Base-by-base conservation (phyloP, 192 early-diverging fungal species). In the Mortierella claussenii region DNA sequence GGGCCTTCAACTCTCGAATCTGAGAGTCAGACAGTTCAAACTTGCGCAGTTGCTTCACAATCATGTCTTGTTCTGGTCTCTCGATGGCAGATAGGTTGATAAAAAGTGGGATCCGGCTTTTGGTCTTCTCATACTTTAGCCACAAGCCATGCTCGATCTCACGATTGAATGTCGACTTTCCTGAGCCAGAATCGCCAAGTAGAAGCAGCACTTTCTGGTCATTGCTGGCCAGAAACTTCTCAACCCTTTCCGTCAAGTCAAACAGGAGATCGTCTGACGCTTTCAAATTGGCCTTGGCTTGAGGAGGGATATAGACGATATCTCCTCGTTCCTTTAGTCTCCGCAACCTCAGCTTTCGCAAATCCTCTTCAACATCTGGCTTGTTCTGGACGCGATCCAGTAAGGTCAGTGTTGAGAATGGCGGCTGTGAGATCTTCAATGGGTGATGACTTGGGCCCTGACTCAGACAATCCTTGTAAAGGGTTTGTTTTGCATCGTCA, bases 81-180 rank as follows among this genome's bases (percentile, higher is more conserved):
- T 63, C 60, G 27, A 63, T 63, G 37, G 60, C 48, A 31, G 60
- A 31, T n/a, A 63, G 37, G 31, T 31, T 63, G 60, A 63, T 63
- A 18, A 11, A 23, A 12, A 63, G 34, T 43, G 60, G 60, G 23
- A 63, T 63, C 28, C 60, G 49, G 26, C 37, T 37, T 43, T 51
- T 43, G 44, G 15, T 21, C 42, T 63, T 61, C 33, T 61, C 21
- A n/a, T 63, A 52, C 17, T 42, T 31, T 43, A 15, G 12, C 60
- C 60, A 63, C 60, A 63, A 43, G 26, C 52, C 20, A 36, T 31
- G 31, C 37, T 63, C 60, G 37, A 63, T 27, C 28, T 51, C 27
- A 18, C 36, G 48, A 31, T 63, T 63, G 37, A 63, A 63, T 18
- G 60, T 63, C 13, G 60, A 44, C 50, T 63, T 63, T 30, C 60